Conservation (phyloP, 2,329 filamentous ascomycete species). For the Byssochlamys sp. region DNA sequence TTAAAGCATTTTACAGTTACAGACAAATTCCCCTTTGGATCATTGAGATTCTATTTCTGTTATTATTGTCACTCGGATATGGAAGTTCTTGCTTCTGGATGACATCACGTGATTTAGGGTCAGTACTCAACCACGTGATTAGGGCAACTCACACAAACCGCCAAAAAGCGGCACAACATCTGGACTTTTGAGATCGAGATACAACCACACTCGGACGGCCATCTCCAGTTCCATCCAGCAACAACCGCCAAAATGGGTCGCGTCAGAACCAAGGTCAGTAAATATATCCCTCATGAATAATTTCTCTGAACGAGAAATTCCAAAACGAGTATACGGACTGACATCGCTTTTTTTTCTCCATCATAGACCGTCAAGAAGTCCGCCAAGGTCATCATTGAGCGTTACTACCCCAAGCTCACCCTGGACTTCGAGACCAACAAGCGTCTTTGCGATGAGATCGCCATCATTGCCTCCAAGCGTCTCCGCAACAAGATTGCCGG, state of each 20-base stretch:
- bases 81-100: neutral
- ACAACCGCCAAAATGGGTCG: constrained; percentile 41
- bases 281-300: neutral
- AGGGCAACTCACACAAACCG: constrained; percentile 2
- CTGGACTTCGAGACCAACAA: constrained; percentile 99
- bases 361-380: constrained; percentile 63
- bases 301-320: neutral
- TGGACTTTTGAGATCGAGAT: neutral
- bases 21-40: too few species aligned
- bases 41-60: neutral
- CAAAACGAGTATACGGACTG: neutral
- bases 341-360: neutral
- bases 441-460: constrained; percentile 99
- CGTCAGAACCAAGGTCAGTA: constrained; percentile 37
- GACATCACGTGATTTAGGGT: constrained; percentile 8
- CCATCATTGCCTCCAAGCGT: constrained; percentile 97
- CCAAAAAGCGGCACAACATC: constrained; percentile 2
- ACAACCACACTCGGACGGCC: neutral
- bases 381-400: constrained; percentile 99
- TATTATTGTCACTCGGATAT: neutral
- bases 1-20: constrained; percentile 6
- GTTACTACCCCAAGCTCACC: constrained; percentile 93
- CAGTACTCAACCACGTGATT: constrained; percentile 5
- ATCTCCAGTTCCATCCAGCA: constrained; percentile 9
- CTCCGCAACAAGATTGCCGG: constrained; percentile 99